Evolutionary conservation across 345 rosid genomes (phyloP), one percentile per base, ranked within the genome.

Genomic region (Lepidium sativum): DNA sequence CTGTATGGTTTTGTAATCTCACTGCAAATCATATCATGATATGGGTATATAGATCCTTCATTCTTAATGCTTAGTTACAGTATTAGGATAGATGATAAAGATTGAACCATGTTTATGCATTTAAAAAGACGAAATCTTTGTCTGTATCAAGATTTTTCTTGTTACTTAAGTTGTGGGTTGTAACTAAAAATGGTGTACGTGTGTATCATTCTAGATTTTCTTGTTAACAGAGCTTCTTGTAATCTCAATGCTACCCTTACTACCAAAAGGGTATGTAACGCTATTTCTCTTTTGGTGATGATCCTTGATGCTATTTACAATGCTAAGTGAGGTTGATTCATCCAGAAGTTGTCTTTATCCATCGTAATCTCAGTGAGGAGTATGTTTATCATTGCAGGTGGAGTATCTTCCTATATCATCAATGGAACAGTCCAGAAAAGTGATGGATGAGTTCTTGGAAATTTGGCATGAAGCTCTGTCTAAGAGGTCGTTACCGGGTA

Each of bases 361-460:
- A 48, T 14, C 51, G 32, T 50, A n/a, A 4, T 16, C 34, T 48
- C 4, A 13, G 1, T 18, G 11, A 32, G 9, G 45, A 37, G 21
- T 16, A 27, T 65, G 33, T 21, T 35, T 56, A 14, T 72, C 6
- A 1, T 82, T 75, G 4, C 70, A 90, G 97, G 84, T 90, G 69
- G 96, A 90, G 81, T 94, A 94, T 77, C 89, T 90, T 60, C 92
- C 96, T 1, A 72, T 86, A 53, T 90, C 92, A 33, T 94, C 95
- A 12, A 70, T 90, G 48, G 96, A 90, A 57, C 88, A 82, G 71
- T 75, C 89, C 10, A 77, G 76, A 55, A 85, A 67, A 78, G 65
- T 90, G 51, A 79, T 94, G 88, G 92, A 84, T 54, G 97, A 86
- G 59, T 94, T 94, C 16, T 10, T 85, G 34, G 87, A 88, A 38